Evolutionary conservation across 345 rosid genomes (phyloP), one percentile per base, ranked within the genome.

Genomic region (Salix viminalis): DNA sequence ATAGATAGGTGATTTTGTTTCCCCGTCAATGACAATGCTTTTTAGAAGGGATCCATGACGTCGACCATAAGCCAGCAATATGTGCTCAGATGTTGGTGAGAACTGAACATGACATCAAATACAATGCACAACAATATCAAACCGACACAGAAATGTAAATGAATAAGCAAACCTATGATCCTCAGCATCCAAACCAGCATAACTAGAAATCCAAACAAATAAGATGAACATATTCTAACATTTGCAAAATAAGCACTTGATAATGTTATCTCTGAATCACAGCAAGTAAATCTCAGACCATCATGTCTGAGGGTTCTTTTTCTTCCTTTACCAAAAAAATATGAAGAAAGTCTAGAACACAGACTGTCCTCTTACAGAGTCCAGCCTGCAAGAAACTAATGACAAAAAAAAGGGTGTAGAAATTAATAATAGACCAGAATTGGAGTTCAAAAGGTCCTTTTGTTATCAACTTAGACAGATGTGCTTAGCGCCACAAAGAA

Each of bases 51-150:
- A 93, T 73, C 89, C 90, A 72, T 95, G 99, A 67, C 99, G 97
- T 37, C 97, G 91, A 24, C 99, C 99, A 83, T 95, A 95, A 52
- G 99, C 99, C 81, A 95, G 90, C 81, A 95, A 83, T 78, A 95
- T 82, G 74, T 95, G 97, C 89, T 95, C 99, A 6, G 99, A 93
- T 56, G 94, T 93, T 6, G 99, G 99, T 68, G 99, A 93, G 86
- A 95, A 95, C 98, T 94, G 90, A 92, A 90, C 26, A 37, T 19
- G 69, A n/a, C 58, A 52, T 52, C 74, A 80, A 64, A n/a, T 32
- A 42, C 46, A 42, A 42, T 42, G 46, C 46, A 41, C 24, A 71
- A 18, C 28, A 73, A 23, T 46, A 32, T 69, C 28, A 78, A n/a
- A n/a, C 14, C 46, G 50, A 50, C 21, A 41, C 37, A 65, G 15